These are phyloP conservation scores for Solanum paucissectum DNA, from an alignment of 257 asterid species.

Conservation along the genomic window DNA sequence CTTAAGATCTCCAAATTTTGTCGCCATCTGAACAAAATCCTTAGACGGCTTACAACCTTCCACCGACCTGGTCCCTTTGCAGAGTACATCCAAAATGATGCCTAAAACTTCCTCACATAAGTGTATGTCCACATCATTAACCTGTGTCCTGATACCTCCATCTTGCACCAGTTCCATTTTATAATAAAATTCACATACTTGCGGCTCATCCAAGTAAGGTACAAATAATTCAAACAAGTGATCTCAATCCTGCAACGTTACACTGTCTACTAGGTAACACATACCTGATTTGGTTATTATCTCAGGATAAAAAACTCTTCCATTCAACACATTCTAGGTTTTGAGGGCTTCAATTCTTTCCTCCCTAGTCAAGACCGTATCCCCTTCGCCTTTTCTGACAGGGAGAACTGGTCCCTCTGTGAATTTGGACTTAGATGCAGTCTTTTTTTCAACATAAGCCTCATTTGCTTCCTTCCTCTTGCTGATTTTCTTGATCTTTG, in stretches of 20 bases:
- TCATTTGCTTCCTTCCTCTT: too few species aligned
- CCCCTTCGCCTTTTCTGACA: background rate
- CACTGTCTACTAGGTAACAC: background rate
- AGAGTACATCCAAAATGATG: background rate
- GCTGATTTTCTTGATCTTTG: too few species aligned
- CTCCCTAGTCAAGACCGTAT: background rate
- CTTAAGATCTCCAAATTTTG: too few species aligned
- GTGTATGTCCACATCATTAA: background rate
- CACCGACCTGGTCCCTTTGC: background rate
- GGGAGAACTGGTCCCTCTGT: too few species aligned
- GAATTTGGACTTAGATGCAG: too few species aligned
- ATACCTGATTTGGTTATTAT: too few species aligned
- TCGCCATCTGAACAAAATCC: background rate
- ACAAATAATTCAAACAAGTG: background rate
- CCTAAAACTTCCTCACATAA: background rate
- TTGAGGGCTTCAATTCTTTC: background rate
- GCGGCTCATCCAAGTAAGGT: background rate
- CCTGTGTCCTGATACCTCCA: background rate
- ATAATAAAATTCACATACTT: background rate
- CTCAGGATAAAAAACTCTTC: background rate
- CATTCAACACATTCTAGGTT: background rate
- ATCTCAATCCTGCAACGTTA: background rate
- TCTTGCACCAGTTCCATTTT: background rate
- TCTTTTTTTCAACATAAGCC: too few species aligned
- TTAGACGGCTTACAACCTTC: background rate